Conservation (phyloP, 2,329 filamentous ascomycete species). For the Fusarium sambucinum region DNA sequence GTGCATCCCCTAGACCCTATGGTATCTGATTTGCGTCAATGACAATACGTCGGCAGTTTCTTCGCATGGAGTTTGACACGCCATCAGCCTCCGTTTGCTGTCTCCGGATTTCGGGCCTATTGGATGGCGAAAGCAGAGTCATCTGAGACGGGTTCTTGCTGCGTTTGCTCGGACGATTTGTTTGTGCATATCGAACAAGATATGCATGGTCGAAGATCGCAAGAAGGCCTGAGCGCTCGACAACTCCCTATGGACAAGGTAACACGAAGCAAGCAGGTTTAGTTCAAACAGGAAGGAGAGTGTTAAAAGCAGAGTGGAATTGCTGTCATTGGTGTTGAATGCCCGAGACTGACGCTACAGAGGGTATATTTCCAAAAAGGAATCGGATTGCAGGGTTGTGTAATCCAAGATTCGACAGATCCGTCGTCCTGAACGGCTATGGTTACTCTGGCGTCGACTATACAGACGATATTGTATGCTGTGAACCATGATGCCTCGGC, state of each 20-base stretch:
- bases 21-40: conserved; percentile 22
- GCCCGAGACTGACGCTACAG: background rate
- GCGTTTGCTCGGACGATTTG: conserved; percentile 14
- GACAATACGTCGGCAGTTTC: conserved; percentile 5
- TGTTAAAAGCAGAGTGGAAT: background rate
- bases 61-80: conserved; percentile 5
- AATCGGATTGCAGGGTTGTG: background rate
- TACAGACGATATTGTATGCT: background rate
- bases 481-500: conserved; percentile 1
- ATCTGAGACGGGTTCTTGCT: conserved; percentile 8
- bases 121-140: background rate
- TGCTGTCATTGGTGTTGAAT: background rate
- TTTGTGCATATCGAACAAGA: background rate
- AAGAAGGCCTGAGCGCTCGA: background rate
- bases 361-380: conserved; percentile 9
- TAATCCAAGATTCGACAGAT: conserved; percentile 6
- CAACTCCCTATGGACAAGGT: conserved; percentile 3
- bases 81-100: conserved; percentile 7
- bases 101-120: background rate
- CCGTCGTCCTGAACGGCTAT: background rate
- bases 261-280: conserved; percentile 9
- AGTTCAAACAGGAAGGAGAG: conserved; percentile 7
- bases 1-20: background rate
- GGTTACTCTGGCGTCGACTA: conserved; percentile 6
- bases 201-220: conserved; percentile 5